A percentile compares a stretch with the other conserved stretches of the same genome.
These are phyloP conservation scores for Entomortierella parvispora DNA, from an alignment of 192 early-diverging fungal species.

Conservation along the genomic window DNA sequence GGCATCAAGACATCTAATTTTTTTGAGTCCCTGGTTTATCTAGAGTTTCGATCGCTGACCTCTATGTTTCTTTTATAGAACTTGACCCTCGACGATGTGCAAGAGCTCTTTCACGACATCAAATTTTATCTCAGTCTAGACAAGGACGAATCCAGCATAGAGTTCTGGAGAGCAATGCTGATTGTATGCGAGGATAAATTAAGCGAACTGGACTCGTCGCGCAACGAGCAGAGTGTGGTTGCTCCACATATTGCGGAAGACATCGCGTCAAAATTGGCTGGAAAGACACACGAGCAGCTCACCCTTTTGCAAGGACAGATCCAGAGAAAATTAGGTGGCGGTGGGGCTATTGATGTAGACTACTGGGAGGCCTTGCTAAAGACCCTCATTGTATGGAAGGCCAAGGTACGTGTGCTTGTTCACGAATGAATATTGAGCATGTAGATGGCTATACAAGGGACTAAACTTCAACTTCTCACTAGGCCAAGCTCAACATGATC, in stretches of 20 bases:
- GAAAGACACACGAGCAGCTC: conserved; percentile 82
- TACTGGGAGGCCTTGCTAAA: conserved; percentile 92
- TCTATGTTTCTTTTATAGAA: conserved; percentile 69
- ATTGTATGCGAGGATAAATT: conserved; percentile 82
- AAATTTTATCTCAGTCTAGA: conserved; percentile 89
- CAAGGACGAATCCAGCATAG: conserved; percentile 73
- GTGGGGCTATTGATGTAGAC: conserved; percentile 87
- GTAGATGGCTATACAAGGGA: neutral
- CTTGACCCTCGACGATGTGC: conserved; percentile 70
- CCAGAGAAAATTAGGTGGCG: conserved; percentile 71
- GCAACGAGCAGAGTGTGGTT: conserved; percentile 52
- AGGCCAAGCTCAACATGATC: conserved; percentile 78
- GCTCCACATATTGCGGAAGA: conserved; percentile 64
- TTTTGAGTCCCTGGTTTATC: neutral
- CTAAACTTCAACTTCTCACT: neutral
- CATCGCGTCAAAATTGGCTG: conserved; percentile 72
- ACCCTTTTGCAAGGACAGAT: conserved; percentile 79
- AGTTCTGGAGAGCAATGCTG: conserved; percentile 91
- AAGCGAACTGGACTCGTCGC: conserved; percentile 47
- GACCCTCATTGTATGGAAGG: conserved; percentile 83
- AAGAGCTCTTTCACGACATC: conserved; percentile 89
- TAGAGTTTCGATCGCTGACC: no score
- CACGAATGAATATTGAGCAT: neutral
- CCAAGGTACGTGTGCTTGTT: conserved; percentile 59
- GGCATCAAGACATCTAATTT: no score